These are phyloP conservation scores for Leishmania tropica DNA, from an alignment of 208 protist species.

Conservation along the genomic window DNA sequence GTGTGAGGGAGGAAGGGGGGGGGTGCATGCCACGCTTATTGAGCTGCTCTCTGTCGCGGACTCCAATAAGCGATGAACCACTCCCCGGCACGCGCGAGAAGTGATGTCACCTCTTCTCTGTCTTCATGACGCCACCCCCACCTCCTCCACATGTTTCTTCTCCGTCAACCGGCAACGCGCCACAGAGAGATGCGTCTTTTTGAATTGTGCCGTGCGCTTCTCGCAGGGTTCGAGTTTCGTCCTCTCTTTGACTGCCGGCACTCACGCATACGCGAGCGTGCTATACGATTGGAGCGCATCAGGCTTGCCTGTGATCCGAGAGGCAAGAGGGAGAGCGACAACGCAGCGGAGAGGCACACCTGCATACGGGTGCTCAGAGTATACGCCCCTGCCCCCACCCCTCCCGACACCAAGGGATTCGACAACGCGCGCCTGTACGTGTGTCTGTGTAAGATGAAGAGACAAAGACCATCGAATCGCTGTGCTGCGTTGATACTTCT, in stretches of 20 bases:
- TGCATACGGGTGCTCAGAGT: background rate
- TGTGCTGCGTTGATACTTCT: background rate
- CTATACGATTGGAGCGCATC: background rate
- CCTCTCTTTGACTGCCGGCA: background rate
- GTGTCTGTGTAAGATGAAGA: background rate
- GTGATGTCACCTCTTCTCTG: slow-evolving; percentile 3
- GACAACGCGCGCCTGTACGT: background rate
- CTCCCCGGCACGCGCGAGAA: background rate
- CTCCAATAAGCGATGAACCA: background rate
- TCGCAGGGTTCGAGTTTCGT: too few relatives aligned
- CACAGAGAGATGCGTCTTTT: background rate
- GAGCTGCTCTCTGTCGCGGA: background rate
- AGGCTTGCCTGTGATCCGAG: background rate
- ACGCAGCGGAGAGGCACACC: slow-evolving; percentile 15
- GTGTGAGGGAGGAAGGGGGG: too few relatives aligned
- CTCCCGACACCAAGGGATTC: background rate
- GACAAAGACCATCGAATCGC: too few relatives aligned
- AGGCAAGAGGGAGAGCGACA: background rate
- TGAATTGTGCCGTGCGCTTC: background rate
- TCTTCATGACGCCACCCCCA: background rate
- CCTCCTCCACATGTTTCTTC: background rate
- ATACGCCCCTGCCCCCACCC: background rate
- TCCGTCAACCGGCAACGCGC: background rate
- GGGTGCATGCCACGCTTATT: too few relatives aligned
- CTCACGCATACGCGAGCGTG: background rate